Conservation (phyloP, 116 monocot genomes). For the Trichopus zeylanicus region DNA sequence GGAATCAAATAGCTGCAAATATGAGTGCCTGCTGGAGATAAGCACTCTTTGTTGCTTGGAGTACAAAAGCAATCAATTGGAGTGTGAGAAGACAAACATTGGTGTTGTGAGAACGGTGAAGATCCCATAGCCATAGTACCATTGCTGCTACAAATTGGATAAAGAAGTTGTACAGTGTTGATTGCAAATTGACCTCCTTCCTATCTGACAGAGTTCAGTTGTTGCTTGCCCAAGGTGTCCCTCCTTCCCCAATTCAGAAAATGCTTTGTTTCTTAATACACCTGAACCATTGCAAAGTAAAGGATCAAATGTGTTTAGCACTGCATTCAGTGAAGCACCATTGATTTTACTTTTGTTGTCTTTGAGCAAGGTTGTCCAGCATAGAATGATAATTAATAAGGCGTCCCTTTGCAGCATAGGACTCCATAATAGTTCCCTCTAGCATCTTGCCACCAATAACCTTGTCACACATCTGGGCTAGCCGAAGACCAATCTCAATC, state of each 20-base stretch:
- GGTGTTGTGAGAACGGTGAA: constrained; percentile 88
- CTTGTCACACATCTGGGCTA: constrained; percentile 78
- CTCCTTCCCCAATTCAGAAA: no score
- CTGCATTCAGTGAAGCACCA: constrained; percentile 8
- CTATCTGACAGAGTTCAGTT: constrained; percentile 2
- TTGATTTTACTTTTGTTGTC: constrained; percentile 27
- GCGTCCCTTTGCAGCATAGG: constrained; percentile 70
- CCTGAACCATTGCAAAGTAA: constrained; percentile 1
- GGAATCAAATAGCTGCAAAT: constrained; percentile 66
- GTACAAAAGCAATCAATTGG: constrained; percentile 9
- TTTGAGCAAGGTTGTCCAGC: constrained; percentile 53
- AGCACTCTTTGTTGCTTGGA: constrained; percentile 21
- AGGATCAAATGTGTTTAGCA: not conserved
- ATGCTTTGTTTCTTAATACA: no score
- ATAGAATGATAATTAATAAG: constrained; percentile 91
- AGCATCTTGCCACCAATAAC: constrained; percentile 45
- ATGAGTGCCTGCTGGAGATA: constrained; percentile 50
- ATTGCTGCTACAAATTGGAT: constrained; percentile 84
- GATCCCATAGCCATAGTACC: constrained; percentile 97
- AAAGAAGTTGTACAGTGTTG: constrained; percentile 16
- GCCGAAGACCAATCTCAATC: constrained; percentile 69
- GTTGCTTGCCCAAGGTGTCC: not conserved
- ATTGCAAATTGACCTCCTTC: constrained; percentile 5
- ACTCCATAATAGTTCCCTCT: constrained; percentile 57
- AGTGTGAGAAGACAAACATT: constrained; percentile 36